A percentile compares a stretch with the other conserved stretches of the same genome.
Evolutionary conservation across 78 protist species (phyloP).

Genomic region (Chrysochromulina parva): DNA sequence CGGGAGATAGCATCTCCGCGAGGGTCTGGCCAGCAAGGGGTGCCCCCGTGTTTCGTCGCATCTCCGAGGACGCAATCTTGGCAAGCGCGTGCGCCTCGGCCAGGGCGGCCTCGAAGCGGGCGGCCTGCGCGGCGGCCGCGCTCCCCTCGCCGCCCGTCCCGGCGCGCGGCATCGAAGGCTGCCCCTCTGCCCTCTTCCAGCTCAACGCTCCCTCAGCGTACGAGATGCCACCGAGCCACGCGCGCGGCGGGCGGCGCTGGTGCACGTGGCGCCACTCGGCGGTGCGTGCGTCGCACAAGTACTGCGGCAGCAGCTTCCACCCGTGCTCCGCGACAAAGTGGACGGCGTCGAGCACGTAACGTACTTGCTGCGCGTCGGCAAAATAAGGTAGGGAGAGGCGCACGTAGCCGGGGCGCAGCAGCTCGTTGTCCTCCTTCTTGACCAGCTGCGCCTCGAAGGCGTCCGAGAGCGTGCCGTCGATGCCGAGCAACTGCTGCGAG

Average conservation of each 20-base stretch:
- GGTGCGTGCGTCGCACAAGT: constrained; percentile 48
- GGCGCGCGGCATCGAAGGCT: too few species aligned
- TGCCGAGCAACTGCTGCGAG: constrained; percentile 72
- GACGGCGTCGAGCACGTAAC: constrained; percentile 58
- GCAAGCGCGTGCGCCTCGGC: not conserved
- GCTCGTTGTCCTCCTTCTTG: constrained; percentile 28
- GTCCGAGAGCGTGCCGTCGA: constrained; percentile 34
- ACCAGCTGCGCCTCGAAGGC: constrained; percentile 17
- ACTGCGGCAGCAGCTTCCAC: constrained; percentile 74
- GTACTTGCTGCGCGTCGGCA: constrained; percentile 28
- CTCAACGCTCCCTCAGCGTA: not conserved
- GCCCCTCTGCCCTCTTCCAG: too few species aligned
- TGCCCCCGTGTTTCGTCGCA: not conserved
- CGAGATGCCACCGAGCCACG: not conserved
- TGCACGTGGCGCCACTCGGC: constrained; percentile 78
- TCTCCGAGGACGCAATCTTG: not conserved
- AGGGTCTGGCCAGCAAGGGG: not conserved
- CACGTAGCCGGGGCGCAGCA: constrained; percentile 62
- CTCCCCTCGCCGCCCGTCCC: too few species aligned
- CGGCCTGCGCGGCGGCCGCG: too few species aligned
- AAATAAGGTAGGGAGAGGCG: constrained; percentile 50
- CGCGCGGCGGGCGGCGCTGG: not conserved
- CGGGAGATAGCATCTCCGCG: not conserved
- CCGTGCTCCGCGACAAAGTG: constrained; percentile 65
- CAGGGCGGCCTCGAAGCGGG: not conserved